Conservation (phyloP, 2,329 filamentous ascomycete genomes). For the Aspergillus tanneri region DNA sequence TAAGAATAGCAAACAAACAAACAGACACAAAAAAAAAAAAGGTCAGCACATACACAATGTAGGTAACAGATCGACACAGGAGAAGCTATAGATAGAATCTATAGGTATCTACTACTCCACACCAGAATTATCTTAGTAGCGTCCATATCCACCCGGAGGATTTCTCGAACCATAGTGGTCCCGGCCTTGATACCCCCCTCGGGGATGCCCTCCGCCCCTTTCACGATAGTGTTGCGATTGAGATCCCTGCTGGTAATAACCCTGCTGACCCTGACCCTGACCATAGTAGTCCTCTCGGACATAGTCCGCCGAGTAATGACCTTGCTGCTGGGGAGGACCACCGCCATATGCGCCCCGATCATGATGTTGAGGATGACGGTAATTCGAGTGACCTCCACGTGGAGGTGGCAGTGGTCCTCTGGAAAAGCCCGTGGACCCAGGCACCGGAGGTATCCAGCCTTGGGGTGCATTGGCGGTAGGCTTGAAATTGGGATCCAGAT, state of each 20-base stretch:
- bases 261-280: not conserved
- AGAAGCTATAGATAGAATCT: constrained; percentile 3
- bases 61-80: constrained; percentile 9
- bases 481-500: constrained; percentile 46
- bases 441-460: constrained; percentile 35
- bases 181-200: constrained; percentile 27
- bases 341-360: constrained; percentile 24
- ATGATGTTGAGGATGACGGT: constrained; percentile 23
- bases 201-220: constrained; percentile 26
- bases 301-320: too few species aligned
- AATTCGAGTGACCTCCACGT: constrained; percentile 30
- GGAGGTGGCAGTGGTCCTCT: constrained; percentile 42
- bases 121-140: constrained; percentile 31
- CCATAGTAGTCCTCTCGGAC: constrained; percentile 26
- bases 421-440: constrained; percentile 33
- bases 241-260: too few species aligned
- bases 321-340: constrained; percentile 10
- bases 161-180: constrained; percentile 30
- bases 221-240: constrained; percentile 4
- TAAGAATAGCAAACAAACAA: constrained; percentile 8
- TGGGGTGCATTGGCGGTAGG: constrained; percentile 34
- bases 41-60: not conserved
- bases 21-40: constrained; percentile 6
- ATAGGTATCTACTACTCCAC: constrained; percentile 1
- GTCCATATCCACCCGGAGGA: constrained; percentile 41